These are phyloP conservation scores for Arabidopsis suecica DNA, from an alignment of 345 rosid genomes.

Conservation along the genomic window DNA sequence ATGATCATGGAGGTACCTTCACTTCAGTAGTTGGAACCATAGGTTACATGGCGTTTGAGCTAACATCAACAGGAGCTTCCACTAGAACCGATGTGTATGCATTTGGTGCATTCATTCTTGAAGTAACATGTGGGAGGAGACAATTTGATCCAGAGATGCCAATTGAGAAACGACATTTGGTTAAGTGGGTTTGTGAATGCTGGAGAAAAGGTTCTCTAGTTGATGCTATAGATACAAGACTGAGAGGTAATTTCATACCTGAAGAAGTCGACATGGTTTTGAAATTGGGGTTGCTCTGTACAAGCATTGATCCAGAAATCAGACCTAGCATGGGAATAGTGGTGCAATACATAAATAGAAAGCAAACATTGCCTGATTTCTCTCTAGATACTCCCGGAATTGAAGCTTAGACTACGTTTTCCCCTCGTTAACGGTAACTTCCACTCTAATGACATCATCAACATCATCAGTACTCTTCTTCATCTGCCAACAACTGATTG, in stretches of 20 bases:
- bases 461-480: conserved; percentile 17
- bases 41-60: no score
- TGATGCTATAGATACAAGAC: conserved; percentile 43
- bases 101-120: no score
- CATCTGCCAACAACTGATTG: conserved; percentile 33
- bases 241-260: conserved; percentile 22
- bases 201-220: conserved; percentile 45
- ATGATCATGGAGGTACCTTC: no score
- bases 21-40: no score
- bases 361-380: conserved; percentile 25
- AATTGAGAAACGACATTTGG: conserved; percentile 38
- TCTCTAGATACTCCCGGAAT: conserved; percentile 32
- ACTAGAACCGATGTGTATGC: no score
- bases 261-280: conserved; percentile 49
- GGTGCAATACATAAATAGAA: conserved; percentile 31
- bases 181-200: conserved; percentile 44
- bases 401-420: conserved; percentile 14
- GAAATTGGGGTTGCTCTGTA: conserved; percentile 54
- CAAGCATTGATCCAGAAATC: conserved; percentile 32
- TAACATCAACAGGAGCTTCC: no score
- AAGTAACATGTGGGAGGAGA: conserved; percentile 4
- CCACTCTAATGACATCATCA: conserved; percentile 15
- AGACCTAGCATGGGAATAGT: conserved; percentile 46
- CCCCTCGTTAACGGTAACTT: conserved; percentile 25
- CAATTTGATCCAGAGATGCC: conserved; percentile 44